Evolutionary conservation across 176 grass and related monocot genomes (phyloP), one percentile per base, ranked within the genome.

Genomic region (Tillandsia fasciculata): DNA sequence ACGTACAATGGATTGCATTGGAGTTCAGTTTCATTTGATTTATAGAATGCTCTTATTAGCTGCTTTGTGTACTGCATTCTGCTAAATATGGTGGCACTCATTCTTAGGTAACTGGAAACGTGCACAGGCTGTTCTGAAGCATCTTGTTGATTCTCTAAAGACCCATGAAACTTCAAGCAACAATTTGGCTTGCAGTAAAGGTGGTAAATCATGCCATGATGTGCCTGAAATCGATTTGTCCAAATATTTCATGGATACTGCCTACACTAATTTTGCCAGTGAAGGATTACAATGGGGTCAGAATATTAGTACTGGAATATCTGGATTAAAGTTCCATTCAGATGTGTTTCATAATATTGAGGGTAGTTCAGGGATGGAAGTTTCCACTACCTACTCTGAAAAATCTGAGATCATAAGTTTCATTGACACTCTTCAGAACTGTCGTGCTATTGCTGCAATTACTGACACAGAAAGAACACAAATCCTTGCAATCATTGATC

Each of bases 81-180:
- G 15, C 22, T 61, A 61, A 61, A 61, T 20, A 69, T 69, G 3
- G 17, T 51, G 8, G 9, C 27, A 26, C 63, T 68, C 10, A 59
- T 61, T 61, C 17, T 20, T 68, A 96, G 93, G 93, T 87, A 77
- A 92, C 70, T 96, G 88, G 93, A 96, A 87, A 83, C 81, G 70
- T 69, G 86, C 47, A 13, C 70, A 85, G 64, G 74, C 67, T 67
- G 78, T 86, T 77, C 72, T 96, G 67, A 76, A 89, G 51, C 83
- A 92, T 79, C 86, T 96, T 80, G 63, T 81, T 76, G 72, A 83
- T 63, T 92, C 71, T 74, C 73, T 86, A 50, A 86, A 84, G 82
- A 76, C 48, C 29, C 69, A 53, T 67, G 71, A 75, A 81, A 73
- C 70, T 63, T 79, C 58, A 13, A 70, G 67, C n/a, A 29, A 2